phyloP scores from a whole-genome alignment of 2,329 filamentous ascomycete species.

The Fusarium irregulare region DNA sequence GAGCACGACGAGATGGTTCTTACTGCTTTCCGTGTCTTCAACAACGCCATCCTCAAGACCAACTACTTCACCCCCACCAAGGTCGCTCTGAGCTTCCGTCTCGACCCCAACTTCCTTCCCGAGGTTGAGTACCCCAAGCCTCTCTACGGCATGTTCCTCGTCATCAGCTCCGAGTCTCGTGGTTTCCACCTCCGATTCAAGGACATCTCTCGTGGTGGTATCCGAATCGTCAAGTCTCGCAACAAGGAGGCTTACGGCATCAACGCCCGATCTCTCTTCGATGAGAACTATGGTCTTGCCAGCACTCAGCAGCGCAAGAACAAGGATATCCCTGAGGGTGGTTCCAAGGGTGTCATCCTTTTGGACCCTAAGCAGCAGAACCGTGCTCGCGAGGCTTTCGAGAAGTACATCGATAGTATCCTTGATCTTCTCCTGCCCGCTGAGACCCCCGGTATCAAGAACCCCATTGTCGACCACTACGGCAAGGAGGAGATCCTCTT shows the following conservation, averaged over 20 bases:
- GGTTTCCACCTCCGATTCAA: conserved; percentile 98
- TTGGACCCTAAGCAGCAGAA: conserved; percentile 95
- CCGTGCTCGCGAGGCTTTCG: conserved; percentile 90
- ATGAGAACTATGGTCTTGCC: conserved; percentile 98
- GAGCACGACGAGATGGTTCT: conserved; percentile 99
- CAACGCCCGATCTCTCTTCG: conserved; percentile 95
- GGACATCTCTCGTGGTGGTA: conserved; percentile 95
- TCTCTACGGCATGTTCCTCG: conserved; percentile 97
- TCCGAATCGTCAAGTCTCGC: conserved; percentile 97
- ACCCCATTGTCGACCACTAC: conserved; percentile 95
- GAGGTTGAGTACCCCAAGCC: conserved; percentile 92
- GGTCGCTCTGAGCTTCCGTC: conserved; percentile 94
- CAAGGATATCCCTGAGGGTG: conserved; percentile 98
- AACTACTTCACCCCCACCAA: conserved; percentile 98
- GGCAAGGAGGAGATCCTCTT: conserved; percentile 97
- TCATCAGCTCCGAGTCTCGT: conserved; percentile 95
- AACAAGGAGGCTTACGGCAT: conserved; percentile 96
- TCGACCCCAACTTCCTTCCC: conserved; percentile 90
- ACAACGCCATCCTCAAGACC: conserved; percentile 92
- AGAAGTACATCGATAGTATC: conserved; percentile 99
- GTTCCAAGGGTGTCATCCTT: conserved; percentile 96
- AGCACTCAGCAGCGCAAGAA: conserved; percentile 99
- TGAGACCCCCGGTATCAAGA: conserved; percentile 95
- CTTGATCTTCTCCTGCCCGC: conserved; percentile 92
- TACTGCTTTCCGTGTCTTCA: conserved; percentile 96